Evolutionary conservation across 2,329 filamentous ascomycete species (phyloP), one percentile per base, ranked within the genome.

Genomic region (Orbilia blumenaviensis): DNA sequence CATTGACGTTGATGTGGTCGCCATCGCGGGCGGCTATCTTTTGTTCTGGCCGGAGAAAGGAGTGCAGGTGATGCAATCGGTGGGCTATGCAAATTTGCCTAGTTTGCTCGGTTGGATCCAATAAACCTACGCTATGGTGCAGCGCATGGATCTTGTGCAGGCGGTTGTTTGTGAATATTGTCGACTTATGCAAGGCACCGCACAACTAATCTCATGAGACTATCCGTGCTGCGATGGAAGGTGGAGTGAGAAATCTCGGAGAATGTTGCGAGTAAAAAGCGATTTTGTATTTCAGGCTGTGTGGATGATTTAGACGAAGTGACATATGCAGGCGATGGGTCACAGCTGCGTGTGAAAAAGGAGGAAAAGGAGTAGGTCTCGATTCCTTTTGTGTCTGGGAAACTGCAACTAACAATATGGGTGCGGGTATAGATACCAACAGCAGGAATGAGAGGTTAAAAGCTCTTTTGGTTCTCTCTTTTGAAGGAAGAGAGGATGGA

Each of bases 171-270:
- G 66, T 61, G 54, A 60, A 63, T 66, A 23, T 54, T 52, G 44
- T 63, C 66, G 66, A 71, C 27, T 75, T 63, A 75, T 75, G 71
- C 71, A 68, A 75, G 71, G 71, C 62, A 75, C 71, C 66, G 46
- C 63, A 68, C 46, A 66, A 38, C 23, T 68, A 62, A 75, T 75
- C 64, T 66, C 62, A 58, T 75, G 63, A 64, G 71, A 75, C 56
- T 68, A 54, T 67, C 71, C 71, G 63, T 63, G 61, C 50, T 67
- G 44, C 48, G 54, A 48, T 64, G 71, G 71, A 75, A 68, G 71
- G 71, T 75, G 56, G 63, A 58, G 46, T 48, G 63, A 75, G 71
- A 75, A 73, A 63, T 46, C 23, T 63, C 50, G 63, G 58, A 67
- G 61, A 50, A 67, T 42, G 54, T 62, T 54, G 71, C 46, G 32